phyloP scores from a whole-genome alignment of 1,284 basidiomycete species.

The Sporisorium scitamineum region DNA sequence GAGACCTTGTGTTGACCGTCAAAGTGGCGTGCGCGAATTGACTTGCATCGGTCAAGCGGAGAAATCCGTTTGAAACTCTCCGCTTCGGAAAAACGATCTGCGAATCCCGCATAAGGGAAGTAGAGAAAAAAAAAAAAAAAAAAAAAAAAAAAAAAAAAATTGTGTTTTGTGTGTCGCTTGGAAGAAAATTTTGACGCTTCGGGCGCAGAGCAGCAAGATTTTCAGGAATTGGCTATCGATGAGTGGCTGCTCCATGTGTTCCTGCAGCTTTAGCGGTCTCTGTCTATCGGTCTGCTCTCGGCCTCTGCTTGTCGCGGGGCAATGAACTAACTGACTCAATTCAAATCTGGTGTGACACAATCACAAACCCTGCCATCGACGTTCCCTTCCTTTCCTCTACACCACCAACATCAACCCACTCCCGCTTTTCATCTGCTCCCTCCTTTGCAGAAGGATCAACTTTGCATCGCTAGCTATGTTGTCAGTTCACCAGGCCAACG shows the following conservation, averaged over 20 bases:
- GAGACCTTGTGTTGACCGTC: too few species aligned
- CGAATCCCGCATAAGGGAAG: too few species aligned
- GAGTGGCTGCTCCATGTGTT: neutral
- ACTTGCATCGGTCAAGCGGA: too few species aligned
- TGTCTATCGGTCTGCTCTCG: neutral
- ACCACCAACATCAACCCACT: neutral
- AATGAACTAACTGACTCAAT: neutral
- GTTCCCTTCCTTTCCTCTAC: neutral
- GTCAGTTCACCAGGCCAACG: conserved; percentile 59
- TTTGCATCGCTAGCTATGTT: conserved; percentile 33
- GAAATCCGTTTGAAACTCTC: too few species aligned
- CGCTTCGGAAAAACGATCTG: too few species aligned
- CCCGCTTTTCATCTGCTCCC: neutral
- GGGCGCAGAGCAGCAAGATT: neutral
- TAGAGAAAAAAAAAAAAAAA: too few species aligned
- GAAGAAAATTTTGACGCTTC: neutral
- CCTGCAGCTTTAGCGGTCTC: neutral
- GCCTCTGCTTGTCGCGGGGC: neutral
- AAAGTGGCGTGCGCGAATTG: too few species aligned
- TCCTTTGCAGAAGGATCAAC: conserved; percentile 1
- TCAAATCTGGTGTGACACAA: too few species aligned
- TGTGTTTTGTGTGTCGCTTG: too few species aligned
- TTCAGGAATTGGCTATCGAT: neutral
- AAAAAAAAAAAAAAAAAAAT: too few species aligned
- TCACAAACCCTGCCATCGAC: neutral